Percentiles rank a stretch among this genome's conserved stretches.
These are phyloP conservation scores for Vanilla planifolia DNA, from an alignment of 106 monocot genomes.

Conservation along the genomic window DNA sequence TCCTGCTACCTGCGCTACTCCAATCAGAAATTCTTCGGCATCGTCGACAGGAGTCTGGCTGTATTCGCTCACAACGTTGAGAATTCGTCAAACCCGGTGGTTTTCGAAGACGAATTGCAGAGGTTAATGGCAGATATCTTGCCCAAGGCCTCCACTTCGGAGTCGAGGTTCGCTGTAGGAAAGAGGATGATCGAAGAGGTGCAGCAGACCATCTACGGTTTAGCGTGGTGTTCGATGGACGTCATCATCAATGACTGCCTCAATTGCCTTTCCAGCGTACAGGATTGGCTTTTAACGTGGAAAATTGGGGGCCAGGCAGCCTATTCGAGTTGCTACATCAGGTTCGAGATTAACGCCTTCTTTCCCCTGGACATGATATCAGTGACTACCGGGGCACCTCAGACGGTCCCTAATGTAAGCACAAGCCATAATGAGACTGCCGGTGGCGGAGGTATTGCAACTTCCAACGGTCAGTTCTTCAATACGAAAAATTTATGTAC, in stretches of 20 bases:
- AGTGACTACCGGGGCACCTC: too few relatives aligned
- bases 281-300: background rate
- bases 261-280: background rate
- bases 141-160: background rate
- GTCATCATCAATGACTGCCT: background rate
- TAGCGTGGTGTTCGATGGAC: conserved; percentile 8
- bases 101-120: background rate
- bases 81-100: background rate
- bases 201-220: too few relatives aligned
- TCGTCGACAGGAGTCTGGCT: background rate
- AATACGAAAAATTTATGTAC: too few relatives aligned
- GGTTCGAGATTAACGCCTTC: conserved; percentile 3
- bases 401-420: too few relatives aligned
- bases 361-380: too few relatives aligned
- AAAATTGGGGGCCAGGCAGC: background rate
- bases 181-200: background rate
- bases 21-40: background rate
- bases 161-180: background rate
- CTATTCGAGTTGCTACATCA: background rate
- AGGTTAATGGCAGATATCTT: background rate
- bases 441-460: too few relatives aligned
- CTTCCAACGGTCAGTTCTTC: too few relatives aligned
- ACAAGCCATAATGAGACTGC: too few relatives aligned
- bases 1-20: conserved; percentile 5
- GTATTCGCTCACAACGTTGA: background rate